Evolutionary conservation across 495 filamentous ascomycete genomes (phyloP), one percentile per base, ranked within the genome.

Genomic region (Letharia columbiana): DNA sequence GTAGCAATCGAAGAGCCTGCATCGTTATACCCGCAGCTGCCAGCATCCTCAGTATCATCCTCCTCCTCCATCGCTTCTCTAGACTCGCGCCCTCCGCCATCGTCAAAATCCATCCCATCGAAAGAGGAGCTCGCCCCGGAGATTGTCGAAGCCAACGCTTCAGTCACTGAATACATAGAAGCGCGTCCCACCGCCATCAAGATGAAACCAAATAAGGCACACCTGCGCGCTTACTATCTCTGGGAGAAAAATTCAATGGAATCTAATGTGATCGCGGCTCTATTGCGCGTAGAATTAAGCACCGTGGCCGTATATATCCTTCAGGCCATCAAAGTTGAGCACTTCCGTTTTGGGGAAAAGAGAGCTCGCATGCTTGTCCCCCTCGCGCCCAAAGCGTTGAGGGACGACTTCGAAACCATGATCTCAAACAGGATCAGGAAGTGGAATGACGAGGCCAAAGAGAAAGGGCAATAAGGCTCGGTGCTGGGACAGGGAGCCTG

Each of bases 211-310:
- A 47, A 65, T 10, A 64, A 65, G 1, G 39, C 78, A 3, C 69
- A 77, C n/a, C 78, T 89, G 18, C 80, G 85, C 28, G 81, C 84
- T 2, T 89, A 88, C 67, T 78, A 80, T 63, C 73, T 89, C 59
- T 90, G 87, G 87, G 74, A 84, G 68, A 57, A 72, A 8, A 74
- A 74, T 13, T 72, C 71, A 18, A 74, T 86, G 10, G 64, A 72
- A 1, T 69, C 83, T 7, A 49, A 68, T 1, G 72, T 75, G 0
- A 76, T 86, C n/a, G 83, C 83, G n/a, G 67, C 60, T 11, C 60
- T 84, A 13, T 69, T 86, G 42, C 75, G 86, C 1, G 76, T 89
- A 39, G 74, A 72, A 58, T 41, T 31, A 1, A 69, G 61, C 28
- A 88, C 86, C 0, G 82, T 87, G 8, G 70, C 71, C 11, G 68